phyloP scores from a whole-genome alignment of 2,329 filamentous ascomycete genomes.

The Chaetomiaceae sp. region DNA sequence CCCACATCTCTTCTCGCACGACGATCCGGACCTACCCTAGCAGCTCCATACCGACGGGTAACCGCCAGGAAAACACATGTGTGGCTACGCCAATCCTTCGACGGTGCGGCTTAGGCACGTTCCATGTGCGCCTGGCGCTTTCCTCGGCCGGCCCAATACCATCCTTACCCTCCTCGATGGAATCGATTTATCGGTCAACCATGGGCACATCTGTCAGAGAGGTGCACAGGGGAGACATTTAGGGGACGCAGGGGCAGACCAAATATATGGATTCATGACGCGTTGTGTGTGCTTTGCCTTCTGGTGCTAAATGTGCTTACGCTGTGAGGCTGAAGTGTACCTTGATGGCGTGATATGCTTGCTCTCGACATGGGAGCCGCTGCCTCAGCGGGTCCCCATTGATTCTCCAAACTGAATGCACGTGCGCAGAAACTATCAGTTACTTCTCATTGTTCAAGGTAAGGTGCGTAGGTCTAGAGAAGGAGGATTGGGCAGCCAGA shows the following conservation, averaged over 20 bases:
- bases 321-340: too few species aligned
- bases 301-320: too few species aligned
- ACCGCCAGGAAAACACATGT: conserved; percentile 7
- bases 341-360: too few species aligned
- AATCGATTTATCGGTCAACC: conserved; percentile 7
- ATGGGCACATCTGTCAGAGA: conserved; percentile 17
- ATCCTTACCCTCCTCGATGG: conserved; percentile 6
- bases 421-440: too few species aligned
- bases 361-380: neutral
- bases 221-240: conserved; percentile 17
- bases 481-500: too few species aligned
- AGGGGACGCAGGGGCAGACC: conserved; percentile 17
- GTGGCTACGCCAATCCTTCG: too few species aligned
- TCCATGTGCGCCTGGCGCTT: too few species aligned
- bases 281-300: neutral
- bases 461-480: too few species aligned
- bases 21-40: conserved; percentile 3
- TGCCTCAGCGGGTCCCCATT: too few species aligned
- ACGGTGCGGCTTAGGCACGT: too few species aligned
- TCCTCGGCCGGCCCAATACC: neutral
- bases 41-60: conserved; percentile 11
- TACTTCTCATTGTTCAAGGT: too few species aligned
- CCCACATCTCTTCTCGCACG: conserved; percentile 10
- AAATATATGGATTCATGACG: conserved; percentile 15
- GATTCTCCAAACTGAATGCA: too few species aligned